Base-by-base conservation (phyloP, 2,329 filamentous ascomycete species). In the Colletotrichum sublineola region DNA sequence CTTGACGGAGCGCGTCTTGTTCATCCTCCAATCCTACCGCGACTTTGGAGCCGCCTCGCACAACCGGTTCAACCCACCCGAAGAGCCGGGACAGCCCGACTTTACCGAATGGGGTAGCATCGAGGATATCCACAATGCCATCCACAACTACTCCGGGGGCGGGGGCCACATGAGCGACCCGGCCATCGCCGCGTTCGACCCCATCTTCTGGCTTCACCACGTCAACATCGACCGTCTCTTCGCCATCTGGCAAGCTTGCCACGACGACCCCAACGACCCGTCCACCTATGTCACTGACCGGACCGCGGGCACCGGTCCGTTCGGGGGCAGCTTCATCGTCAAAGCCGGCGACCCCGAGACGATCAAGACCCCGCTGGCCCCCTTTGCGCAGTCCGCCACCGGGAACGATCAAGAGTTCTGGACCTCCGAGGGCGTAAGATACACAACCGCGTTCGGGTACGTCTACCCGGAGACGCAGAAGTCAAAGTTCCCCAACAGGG, bases 131-230 rank as follows among this genome's bases (percentile, higher is more conserved):
- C 83, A 85, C 67, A 83, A 84, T 67, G 78, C 78, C 53, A 78
- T 85, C 24, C 83, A 85, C 60, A 75, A 75, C 63, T 68, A 75
- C 63, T 20, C 79, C 9, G 81, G 79, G 3, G 79, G 78, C 15
- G 73, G 76, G 20, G 89, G 79, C 5, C 79, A 85, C 73, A 86
- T 86, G 76, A 73, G 84, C 5, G 86, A 84, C 71, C 83, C 86
- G 15, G 84, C 86, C 42, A 88, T 88, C 71, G 87, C 90, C 14
- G 86, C 88, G 0, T 93, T 90, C 77, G 91, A 93, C 77, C 90
- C 91, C 0, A 80, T 89, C 11, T 92, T 91, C 79, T 90, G 86
- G 86, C 80, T 92, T n/a, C 66, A 71, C 36, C 63, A 70, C 63
- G 48, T 52, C 56, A 73, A 73, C 52, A 60, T 73, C 57, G 71